Conservation (phyloP, 75 land plant species). For the Cryptomeria japonica region DNA sequence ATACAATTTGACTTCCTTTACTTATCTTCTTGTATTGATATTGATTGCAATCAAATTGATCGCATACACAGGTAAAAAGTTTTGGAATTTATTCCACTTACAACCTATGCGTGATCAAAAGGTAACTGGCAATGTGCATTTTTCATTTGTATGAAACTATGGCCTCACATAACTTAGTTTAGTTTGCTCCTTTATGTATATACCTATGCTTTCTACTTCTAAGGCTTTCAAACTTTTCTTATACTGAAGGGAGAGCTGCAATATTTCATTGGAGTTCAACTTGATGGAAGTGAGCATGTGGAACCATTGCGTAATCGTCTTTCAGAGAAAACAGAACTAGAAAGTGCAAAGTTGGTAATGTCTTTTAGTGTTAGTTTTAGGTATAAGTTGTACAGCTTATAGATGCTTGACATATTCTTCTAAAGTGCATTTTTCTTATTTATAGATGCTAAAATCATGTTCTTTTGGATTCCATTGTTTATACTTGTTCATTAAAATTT, state of each 20-base stretch:
- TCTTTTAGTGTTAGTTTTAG: neutral
- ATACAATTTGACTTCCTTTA: neutral
- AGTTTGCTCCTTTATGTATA: neutral
- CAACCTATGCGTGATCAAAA: slow-evolving; percentile 97
- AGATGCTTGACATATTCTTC: neutral
- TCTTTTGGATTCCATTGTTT: neutral
- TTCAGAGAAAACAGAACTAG: slow-evolving; percentile 73
- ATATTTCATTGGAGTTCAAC: slow-evolving; percentile 98
- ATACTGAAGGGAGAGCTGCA: slow-evolving; percentile 83
- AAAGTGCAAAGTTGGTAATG: slow-evolving; percentile 78
- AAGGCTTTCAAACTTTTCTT: neutral
- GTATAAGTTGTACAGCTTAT: neutral
- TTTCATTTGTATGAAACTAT: neutral
- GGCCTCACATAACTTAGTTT: neutral
- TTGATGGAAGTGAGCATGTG: slow-evolving; percentile 95
- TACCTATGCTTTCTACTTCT: neutral
- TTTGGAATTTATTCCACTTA: slow-evolving; percentile 97
- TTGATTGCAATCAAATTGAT: slow-evolving; percentile 2
- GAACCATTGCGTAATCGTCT: slow-evolving; percentile 84
- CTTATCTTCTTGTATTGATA: neutral
- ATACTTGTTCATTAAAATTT: neutral
- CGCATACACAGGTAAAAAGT: slow-evolving; percentile 73
- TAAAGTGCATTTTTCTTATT: neutral
- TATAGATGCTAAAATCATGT: neutral
- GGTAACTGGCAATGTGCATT: slow-evolving; percentile 27